Base-by-base conservation (phyloP, 768 basidiomycete species). In the Gymnopilus junonius region DNA sequence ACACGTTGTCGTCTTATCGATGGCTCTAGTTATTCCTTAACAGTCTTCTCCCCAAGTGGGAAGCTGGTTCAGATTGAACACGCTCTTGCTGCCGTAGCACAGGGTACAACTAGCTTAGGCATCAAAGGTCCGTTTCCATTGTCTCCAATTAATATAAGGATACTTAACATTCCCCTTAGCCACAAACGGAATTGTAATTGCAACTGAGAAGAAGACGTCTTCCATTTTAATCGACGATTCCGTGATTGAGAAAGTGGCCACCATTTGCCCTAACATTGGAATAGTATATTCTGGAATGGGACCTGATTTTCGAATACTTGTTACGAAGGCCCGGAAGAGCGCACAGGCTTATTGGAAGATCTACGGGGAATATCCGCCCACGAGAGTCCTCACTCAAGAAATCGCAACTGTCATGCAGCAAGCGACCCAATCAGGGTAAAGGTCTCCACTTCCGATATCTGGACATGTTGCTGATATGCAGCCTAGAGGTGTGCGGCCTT, bases 211-310 rank as follows among this genome's bases (percentile, higher is more conserved):
- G 90, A 99, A 99, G 82, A 88, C 95, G 11, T 94, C 97, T 20
- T 99, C 97, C 11, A 90, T 98, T 73, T 86, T 99, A 69, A 93
- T 99, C 67, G 97, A 99, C 82, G 94, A 98, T 77, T 94, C 94
- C 31, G 94, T 97, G 84, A 87, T 99, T 70, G 97, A 99, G 77
- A 98, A 97, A 80, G 95, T 97, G 65, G 94, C 95, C 1, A 85
- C 97, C 55, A 90, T 99, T 66, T 99, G 97, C 77, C 97, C 97
- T 35, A 99, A 99, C 78, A 99, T 99, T 71, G 97, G 97, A 55
- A 94, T 99, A 68, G 97, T 99, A 50, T 99, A 99, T 81, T 97
- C 95, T 34, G 97, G 97, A 35, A 99, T 99, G 97, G 96, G 97
- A 1, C 97, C 97, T 51, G 97, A 99, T 78, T 99, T 97, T 77